Percentiles rank a stretch among this genome's conserved stretches.
Conservation (phyloP, 805 yeast genomes). For the Lipomyces yamanashiensis region DNA sequence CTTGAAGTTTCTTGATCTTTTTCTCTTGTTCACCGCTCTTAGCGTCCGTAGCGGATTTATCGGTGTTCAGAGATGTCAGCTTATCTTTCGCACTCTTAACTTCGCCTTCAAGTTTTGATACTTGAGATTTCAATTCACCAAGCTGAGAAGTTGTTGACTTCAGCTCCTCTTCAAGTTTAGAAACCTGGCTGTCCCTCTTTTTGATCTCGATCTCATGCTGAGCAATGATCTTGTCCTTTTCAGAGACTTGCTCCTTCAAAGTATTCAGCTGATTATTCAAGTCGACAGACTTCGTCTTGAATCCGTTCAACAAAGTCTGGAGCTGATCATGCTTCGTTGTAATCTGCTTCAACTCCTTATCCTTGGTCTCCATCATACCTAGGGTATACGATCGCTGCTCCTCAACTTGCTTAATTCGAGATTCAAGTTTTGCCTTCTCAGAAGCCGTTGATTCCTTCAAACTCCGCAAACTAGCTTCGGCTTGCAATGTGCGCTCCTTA, state of each 20-base stretch:
- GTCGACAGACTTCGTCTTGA: conserved; percentile 38
- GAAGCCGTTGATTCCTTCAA: conserved; percentile 12
- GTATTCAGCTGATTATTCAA: conserved; percentile 46
- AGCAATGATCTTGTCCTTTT: conserved; percentile 39
- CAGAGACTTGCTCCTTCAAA: conserved; percentile 37
- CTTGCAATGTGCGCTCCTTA: conserved; percentile 23
- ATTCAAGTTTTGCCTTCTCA: conserved; percentile 30
- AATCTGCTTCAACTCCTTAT: conserved; percentile 24
- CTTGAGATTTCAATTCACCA: conserved; percentile 2
- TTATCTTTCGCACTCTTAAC: background rate
- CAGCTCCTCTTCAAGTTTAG: conserved; percentile 23
- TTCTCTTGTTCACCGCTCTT: background rate
- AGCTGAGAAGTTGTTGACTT: background rate
- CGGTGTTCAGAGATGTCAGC: background rate
- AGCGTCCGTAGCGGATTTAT: background rate
- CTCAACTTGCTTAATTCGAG: conserved; percentile 33
- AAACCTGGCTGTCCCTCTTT: conserved; percentile 43
- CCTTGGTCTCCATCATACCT: conserved; percentile 32
- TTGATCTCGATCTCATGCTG: conserved; percentile 44
- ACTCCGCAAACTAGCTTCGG: conserved; percentile 23
- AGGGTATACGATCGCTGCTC: conserved; percentile 34
- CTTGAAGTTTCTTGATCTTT: background rate
- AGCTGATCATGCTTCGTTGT: conserved; percentile 7
- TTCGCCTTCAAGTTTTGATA: conserved; percentile 7
- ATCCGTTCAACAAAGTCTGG: conserved; percentile 36